Percentiles rank a stretch among this genome's conserved stretches.
phyloP scores from a whole-genome alignment of 306 rosid species.

The Cicer arietinum region DNA sequence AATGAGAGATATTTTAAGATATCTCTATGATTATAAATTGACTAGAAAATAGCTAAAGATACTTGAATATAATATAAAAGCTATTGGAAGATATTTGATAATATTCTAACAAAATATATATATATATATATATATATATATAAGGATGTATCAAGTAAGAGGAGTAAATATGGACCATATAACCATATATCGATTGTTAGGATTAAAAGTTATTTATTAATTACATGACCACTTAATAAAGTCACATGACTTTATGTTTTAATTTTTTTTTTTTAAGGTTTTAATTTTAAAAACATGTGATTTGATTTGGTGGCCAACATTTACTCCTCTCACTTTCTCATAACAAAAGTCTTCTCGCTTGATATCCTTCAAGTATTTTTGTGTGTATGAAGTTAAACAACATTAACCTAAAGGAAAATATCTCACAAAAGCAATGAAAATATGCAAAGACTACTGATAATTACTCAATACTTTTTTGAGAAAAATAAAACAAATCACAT shows the following conservation, averaged over 20 bases:
- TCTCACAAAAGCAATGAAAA: neutral
- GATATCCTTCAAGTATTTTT: neutral
- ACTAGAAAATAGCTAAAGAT: no score
- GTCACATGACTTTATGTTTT: neutral
- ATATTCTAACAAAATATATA: no score
- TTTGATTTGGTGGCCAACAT: neutral
- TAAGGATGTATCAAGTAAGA: neutral
- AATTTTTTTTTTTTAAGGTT: neutral
- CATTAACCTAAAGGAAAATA: slow-evolving; percentile 7
- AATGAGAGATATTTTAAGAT: no score
- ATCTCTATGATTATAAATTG: no score
- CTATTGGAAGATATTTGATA: no score
- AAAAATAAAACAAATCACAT: neutral
- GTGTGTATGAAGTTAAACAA: slow-evolving; percentile 10
- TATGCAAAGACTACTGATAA: neutral
- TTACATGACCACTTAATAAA: neutral
- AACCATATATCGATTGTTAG: neutral
- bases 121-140: no score
- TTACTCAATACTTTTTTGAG: neutral
- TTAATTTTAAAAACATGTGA: neutral
- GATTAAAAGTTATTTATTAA: neutral
- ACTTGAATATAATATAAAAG: no score
- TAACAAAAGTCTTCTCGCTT: neutral
- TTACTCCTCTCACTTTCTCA: slow-evolving; percentile 7
- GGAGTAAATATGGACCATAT: neutral